Evolutionary conservation across 2,329 filamentous ascomycete species (phyloP).

Genomic region (Thermomyces lanuginosus): DNA sequence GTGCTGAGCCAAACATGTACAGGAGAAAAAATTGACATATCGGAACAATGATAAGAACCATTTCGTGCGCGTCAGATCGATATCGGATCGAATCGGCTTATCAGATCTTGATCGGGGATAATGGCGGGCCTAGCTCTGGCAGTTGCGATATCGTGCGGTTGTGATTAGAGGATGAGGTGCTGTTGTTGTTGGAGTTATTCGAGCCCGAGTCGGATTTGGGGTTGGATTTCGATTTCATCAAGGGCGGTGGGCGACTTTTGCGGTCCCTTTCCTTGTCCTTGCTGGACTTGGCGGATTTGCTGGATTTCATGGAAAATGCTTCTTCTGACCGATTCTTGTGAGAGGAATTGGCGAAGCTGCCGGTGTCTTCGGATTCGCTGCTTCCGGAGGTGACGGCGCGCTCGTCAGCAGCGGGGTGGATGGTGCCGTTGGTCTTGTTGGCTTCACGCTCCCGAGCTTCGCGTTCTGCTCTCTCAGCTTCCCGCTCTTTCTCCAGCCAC

Average conservation of each 20-base stretch:
- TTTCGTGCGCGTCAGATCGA: no score
- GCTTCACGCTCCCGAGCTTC: conserved; percentile 4
- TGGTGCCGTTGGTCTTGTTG: conserved; percentile 10
- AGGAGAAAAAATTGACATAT: no score
- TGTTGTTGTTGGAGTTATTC: background rate
- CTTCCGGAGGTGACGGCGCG: conserved; percentile 48
- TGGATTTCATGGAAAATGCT: no score
- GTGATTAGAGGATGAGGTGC: conserved; percentile 9
- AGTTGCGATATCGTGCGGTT: conserved; percentile 26
- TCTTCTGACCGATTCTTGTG: no score
- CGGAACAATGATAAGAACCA: no score
- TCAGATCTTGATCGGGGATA: conserved; percentile 33
- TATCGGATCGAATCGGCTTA: background rate
- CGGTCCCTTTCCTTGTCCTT: conserved; percentile 14
- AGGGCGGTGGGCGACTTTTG: conserved; percentile 16
- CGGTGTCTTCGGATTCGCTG: conserved; percentile 35
- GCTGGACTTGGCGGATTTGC: no score
- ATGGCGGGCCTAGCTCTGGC: conserved; percentile 31
- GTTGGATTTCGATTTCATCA: conserved; percentile 17
- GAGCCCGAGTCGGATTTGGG: conserved; percentile 5
- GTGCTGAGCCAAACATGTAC: no score
- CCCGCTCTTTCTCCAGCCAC: conserved; percentile 45
- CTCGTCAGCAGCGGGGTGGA: conserved; percentile 29
- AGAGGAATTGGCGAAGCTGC: no score
- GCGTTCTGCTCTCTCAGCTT: conserved; percentile 18